phyloP scores from a whole-genome alignment of 140 eudicot genomes.

The Ambrosia hybrid region DNA sequence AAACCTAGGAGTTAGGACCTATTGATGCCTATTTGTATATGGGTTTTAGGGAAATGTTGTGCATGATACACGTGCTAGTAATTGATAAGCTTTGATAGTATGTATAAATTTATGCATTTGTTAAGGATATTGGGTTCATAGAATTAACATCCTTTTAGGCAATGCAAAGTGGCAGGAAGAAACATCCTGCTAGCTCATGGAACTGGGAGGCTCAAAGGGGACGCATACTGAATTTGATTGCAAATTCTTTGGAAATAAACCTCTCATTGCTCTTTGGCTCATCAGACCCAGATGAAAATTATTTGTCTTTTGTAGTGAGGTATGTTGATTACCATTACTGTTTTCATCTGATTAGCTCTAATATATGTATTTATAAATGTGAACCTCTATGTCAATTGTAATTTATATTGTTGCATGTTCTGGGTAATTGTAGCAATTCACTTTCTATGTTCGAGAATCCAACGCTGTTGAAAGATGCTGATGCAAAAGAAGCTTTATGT shows the following conservation, averaged over 20 bases:
- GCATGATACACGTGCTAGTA: conserved; percentile 5
- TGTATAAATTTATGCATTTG: not conserved
- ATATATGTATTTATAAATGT: not conserved
- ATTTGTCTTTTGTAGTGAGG: conserved; percentile 82
- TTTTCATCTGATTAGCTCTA: not conserved
- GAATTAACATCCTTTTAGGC: conserved; percentile 38
- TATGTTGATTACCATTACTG: conserved; percentile 34
- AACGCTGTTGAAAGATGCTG: conserved; percentile 66
- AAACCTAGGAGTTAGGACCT: not conserved
- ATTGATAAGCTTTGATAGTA: conserved; percentile 10
- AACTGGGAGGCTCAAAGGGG: conserved; percentile 91
- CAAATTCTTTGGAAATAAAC: conserved; percentile 88
- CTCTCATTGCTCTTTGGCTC: conserved; percentile 93
- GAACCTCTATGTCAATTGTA: conserved; percentile 10
- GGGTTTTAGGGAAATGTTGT: not conserved
- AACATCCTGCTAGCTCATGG: conserved; percentile 70
- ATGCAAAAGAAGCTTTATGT: conserved; percentile 83
- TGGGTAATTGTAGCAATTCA: conserved; percentile 60
- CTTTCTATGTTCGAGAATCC: conserved; percentile 81
- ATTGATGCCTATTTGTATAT: not conserved
- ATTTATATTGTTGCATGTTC: conserved; percentile 4
- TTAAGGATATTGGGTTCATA: not conserved
- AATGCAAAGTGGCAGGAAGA: conserved; percentile 62
- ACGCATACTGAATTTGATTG: conserved; percentile 69
- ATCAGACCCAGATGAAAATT: conserved; percentile 88